Evolutionary conservation across 306 rosid species (phyloP), one percentile per base, ranked within the genome.

Genomic region (Quercus rubra): DNA sequence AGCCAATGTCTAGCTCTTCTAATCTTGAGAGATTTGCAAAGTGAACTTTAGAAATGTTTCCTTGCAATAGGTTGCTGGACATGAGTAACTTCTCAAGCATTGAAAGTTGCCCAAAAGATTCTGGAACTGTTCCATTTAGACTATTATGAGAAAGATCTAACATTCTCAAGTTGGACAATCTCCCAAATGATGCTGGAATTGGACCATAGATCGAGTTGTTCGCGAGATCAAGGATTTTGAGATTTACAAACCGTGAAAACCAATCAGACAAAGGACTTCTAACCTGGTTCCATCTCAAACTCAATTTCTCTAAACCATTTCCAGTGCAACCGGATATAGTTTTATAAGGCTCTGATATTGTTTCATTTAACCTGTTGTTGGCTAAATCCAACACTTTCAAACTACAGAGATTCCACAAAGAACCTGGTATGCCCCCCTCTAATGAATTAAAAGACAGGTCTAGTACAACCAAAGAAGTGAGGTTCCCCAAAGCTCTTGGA

Each of bases 181-280:
- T 55, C 20, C 83, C 83, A 41, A 74, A 62, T n/a, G 69, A 43
- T 49, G 35, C 67, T 19, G 83, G 83, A 74, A 73, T 80, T 1
- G 21, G n/a, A 17, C 83, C 83, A 12, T 52, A 25, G 55, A 80
- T 56, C 0, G 67, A 67, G 33, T 74, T 80, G 15, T 41, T 31
- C 1, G n/a, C 5, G 1, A 80, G 46, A 66, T 31, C 75, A 33
- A 74, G 79, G 6, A 27, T 0, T 46, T 51, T 56, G 10, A 74
- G 73, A 15, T 35, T 67, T 12, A 20, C 18, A 21, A 74, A 52
- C 21, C 63, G 49, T 17, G 79, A 78, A 28, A 74, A 35, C 83
- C 83, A 80, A 18, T 4, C 73, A 8, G 79, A 78, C 79, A 80
- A 80, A 55, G 52, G 43, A 35, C 64, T 59, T 4, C 4, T 55